Base-by-base conservation (phyloP, 164 flowering plant genomes). In the Echeveria elegans region DNA sequence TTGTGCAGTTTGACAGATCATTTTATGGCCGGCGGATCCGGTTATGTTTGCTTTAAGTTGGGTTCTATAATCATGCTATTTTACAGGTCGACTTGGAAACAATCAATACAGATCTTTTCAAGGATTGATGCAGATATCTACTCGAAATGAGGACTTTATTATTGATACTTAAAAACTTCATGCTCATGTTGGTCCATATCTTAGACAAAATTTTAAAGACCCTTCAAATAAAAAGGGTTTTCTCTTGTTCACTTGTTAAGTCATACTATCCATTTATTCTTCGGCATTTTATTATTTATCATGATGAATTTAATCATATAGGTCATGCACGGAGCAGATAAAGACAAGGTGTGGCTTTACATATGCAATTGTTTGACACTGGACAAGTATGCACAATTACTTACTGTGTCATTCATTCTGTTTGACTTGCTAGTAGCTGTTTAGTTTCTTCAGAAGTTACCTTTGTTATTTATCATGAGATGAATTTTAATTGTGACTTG, bases 71-170 rank as follows among this genome's bases (percentile, higher is more conserved):
- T 56, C 61, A 28, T 28, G 1, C 61, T 8, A 28, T 56, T 60
- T 10, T 77, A 8, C 71, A 89, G 97, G 94, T 92, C 78, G 99
- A 95, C 76, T 76, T 95, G 86, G 99, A 34, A 34, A 34, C 37
- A 34, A 34, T 34, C 37, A 34, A 7, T 34, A 34, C 75, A 83
- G 99, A 40, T 86, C 97, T 63, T 95, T 92, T 74, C 99, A 92
- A 87, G 99, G 99, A 24, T 26, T 95, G 79, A 95, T 95, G 92
- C 99, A 95, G 83, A 89, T 95, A 65, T 95, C 99, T 32, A 95
- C 99, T 47, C 82, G 99, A 81, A 81, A 83, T 7, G 99, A 95
- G 74, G 99, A 95, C 83, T 94, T 82, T 80, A 74, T 92, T 64
- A 76, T 95, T 5, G 99, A 95, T 71, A 88, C 97, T 36, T 79